A percentile compares a stretch with the other conserved stretches of the same genome.
Conservation (phyloP, 1,284 basidiomycete genomes). For the Trametes sp. region DNA sequence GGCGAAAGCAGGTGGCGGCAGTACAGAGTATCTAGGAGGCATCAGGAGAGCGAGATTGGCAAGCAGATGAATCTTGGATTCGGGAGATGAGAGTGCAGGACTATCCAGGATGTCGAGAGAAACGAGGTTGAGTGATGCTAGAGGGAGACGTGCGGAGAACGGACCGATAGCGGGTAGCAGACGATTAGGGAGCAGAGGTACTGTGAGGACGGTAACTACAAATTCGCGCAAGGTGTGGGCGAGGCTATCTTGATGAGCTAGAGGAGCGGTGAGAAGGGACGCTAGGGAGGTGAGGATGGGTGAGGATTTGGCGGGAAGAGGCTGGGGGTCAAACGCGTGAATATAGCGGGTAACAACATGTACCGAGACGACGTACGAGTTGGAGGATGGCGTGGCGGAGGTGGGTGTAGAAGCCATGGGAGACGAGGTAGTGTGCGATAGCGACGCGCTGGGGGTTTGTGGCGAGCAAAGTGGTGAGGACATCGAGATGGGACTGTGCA, state of each 20-base stretch:
- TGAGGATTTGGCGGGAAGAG: conserved; percentile 44
- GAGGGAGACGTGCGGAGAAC: conserved; percentile 54
- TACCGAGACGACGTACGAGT: conserved; percentile 35
- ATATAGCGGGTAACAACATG: too few species aligned
- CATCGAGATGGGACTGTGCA: conserved; percentile 48
- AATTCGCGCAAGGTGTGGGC: conserved; percentile 43
- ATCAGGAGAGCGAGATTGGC: conserved; percentile 72
- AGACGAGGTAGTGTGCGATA: conserved; percentile 48
- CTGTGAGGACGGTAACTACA: conserved; percentile 60
- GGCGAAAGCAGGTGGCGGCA: conserved; percentile 54
- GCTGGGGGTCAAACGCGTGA: conserved; percentile 43
- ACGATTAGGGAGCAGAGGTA: conserved; percentile 73
- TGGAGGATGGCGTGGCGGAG: conserved; percentile 42
- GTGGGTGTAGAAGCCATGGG: conserved; percentile 50
- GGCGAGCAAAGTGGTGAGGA: conserved; percentile 50
- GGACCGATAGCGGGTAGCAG: conserved; percentile 61
- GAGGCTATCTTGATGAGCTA: conserved; percentile 44
- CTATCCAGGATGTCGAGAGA: conserved; percentile 37
- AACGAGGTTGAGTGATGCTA: conserved; percentile 47
- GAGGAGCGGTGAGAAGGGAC: conserved; percentile 49
- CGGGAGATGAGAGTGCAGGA: conserved; percentile 29
- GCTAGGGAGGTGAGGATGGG: conserved; percentile 54
- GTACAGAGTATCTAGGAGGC: conserved; percentile 58
- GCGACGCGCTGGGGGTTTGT: conserved; percentile 40
- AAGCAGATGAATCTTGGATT: conserved; percentile 61